phyloP scores from a whole-genome alignment of 1,284 basidiomycete species.

The Puccinia horiana region DNA sequence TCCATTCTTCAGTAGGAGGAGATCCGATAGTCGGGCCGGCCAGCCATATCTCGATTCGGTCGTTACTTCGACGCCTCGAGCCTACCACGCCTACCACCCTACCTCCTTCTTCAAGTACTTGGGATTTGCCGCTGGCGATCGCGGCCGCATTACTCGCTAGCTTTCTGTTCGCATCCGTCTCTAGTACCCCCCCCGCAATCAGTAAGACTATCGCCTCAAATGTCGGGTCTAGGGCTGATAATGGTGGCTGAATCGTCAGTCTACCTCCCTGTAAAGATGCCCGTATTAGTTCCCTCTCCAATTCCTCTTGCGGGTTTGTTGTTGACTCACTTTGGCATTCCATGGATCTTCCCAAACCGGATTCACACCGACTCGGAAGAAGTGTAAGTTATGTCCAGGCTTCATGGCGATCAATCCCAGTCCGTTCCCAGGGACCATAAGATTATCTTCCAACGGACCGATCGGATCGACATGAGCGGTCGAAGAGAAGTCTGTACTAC shows the following conservation, averaged over 20 bases:
- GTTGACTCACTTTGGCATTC: slow-evolving; percentile 35
- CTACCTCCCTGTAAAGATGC: slow-evolving; percentile 28
- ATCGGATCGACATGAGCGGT: not conserved
- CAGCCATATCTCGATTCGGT: slow-evolving; percentile 48
- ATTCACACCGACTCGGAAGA: slow-evolving; percentile 41
- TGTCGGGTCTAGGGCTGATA: slow-evolving; percentile 27
- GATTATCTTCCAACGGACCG: not conserved
- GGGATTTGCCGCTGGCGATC: not conserved
- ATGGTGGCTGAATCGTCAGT: slow-evolving; percentile 28
- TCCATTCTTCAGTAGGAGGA: slow-evolving; percentile 33
- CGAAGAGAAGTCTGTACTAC: not conserved
- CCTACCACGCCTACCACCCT: slow-evolving; percentile 40
- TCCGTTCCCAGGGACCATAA: slow-evolving; percentile 29
- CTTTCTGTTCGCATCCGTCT: slow-evolving; percentile 36
- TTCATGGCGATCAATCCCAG: slow-evolving; percentile 38
- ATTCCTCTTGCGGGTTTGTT: not conserved
- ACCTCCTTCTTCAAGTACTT: not conserved
- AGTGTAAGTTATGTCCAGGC: slow-evolving; percentile 38
- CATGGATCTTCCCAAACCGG: slow-evolving; percentile 49
- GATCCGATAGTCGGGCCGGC: slow-evolving; percentile 2
- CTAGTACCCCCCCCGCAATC: slow-evolving; percentile 44
- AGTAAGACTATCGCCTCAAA: slow-evolving; percentile 41
- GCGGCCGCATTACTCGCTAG: not conserved
- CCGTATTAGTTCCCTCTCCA: too few relatives aligned
- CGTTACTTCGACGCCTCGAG: slow-evolving; percentile 6